Conservation (phyloP, 352 stramenopile genomes). For the Phytophthora brassicae region DNA sequence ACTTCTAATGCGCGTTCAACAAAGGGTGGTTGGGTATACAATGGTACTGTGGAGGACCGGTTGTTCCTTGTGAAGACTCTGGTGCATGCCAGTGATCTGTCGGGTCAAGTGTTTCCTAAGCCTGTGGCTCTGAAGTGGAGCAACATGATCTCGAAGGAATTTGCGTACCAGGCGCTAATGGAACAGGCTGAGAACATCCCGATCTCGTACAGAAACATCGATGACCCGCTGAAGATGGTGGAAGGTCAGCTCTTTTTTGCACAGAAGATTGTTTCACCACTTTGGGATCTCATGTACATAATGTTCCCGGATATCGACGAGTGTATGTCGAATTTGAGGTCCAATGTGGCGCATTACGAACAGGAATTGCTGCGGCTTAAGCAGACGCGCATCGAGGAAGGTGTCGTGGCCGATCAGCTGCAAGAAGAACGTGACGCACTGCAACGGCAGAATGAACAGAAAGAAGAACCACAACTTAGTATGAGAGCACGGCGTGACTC, state of each 20-base stretch:
- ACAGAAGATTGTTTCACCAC: conserved; percentile 77
- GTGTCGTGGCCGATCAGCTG: conserved; percentile 12
- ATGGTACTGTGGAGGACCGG: conserved; percentile 72
- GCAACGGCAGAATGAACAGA: conserved; percentile 19
- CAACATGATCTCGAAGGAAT: conserved; percentile 91
- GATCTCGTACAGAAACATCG: conserved; percentile 79
- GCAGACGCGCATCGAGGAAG: conserved; percentile 28
- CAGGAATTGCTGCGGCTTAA: conserved; percentile 73
- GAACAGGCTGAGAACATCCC: conserved; percentile 81
- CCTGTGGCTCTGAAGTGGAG: conserved; percentile 90
- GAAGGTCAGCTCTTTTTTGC: conserved; percentile 86
- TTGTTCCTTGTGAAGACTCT: conserved; percentile 85
- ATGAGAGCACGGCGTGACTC: conserved; percentile 35
- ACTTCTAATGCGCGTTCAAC: conserved; percentile 31
- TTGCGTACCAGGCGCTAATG: conserved; percentile 82
- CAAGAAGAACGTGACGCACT: conserved; percentile 28
- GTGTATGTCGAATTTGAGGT: conserved; percentile 64
- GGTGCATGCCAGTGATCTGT: conserved; percentile 87
- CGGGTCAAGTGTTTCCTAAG: conserved; percentile 84
- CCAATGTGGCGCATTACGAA: conserved; percentile 85
- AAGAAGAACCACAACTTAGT: conserved; percentile 19
- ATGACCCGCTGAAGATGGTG: conserved; percentile 85
- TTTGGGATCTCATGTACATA: conserved; percentile 74
- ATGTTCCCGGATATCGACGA: conserved; percentile 76
- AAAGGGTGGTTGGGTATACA: conserved; percentile 58